Conservation (phyloP, 495 filamentous ascomycete genomes). For the Neurospora cerealis region DNA sequence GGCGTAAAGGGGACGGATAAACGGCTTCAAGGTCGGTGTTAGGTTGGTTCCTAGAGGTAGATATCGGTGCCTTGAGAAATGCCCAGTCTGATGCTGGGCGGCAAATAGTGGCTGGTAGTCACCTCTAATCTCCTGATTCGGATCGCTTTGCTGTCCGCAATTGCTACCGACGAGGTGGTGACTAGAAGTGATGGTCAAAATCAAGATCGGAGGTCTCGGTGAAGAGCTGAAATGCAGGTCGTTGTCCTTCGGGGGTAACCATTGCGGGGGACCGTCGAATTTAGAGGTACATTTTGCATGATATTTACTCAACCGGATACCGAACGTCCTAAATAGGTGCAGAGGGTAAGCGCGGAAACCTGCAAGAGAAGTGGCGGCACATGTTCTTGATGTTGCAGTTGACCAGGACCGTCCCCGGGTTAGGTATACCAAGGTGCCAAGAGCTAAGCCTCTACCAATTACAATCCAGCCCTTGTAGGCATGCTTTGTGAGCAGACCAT, state of each 20-base stretch:
- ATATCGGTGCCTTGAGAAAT: neutral
- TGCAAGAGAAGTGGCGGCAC: neutral
- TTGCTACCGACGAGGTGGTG: neutral
- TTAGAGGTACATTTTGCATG: neutral
- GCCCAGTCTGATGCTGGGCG: neutral
- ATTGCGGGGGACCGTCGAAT: neutral
- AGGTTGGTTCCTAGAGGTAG: neutral
- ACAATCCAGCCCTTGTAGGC: neutral
- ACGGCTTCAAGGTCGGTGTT: neutral
- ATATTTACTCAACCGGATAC: neutral
- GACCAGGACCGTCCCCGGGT: neutral
- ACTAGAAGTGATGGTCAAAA: neutral
- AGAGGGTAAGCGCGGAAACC: neutral
- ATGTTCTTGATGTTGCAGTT: neutral
- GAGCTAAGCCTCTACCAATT: neutral
- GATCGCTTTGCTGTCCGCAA: neutral
- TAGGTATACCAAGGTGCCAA: neutral
- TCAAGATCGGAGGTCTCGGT: neutral
- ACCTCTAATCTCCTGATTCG: neutral
- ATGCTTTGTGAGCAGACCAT: neutral
- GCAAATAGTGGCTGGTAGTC: neutral
- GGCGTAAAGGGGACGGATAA: neutral
- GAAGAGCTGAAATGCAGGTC: neutral
- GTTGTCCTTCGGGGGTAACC: neutral
- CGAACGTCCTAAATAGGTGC: neutral